Conservation (phyloP, 23 red algal genomes). For the Gracilaria domingensis region DNA sequence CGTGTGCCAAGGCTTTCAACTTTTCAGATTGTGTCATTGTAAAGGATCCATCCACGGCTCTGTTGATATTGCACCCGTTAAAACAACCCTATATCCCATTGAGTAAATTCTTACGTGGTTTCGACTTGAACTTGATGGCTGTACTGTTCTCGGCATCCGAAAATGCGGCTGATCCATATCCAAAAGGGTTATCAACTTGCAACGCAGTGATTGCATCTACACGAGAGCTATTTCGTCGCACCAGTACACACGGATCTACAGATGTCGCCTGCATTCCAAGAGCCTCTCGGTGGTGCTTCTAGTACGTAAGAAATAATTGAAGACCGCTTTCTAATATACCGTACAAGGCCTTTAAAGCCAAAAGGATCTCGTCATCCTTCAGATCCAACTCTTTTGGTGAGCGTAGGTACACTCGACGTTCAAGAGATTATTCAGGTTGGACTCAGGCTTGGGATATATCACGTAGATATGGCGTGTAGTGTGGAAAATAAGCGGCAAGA, state of each 20-base stretch:
- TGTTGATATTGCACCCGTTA: neutral
- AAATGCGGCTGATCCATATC: neutral
- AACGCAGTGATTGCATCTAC: slow-evolving; percentile 2
- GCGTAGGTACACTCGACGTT: no score
- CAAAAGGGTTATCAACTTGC: slow-evolving; percentile 42
- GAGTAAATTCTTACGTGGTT: neutral
- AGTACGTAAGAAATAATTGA: slow-evolving; percentile 39
- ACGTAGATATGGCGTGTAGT: no score
- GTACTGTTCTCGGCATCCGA: neutral
- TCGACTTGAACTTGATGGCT: slow-evolving; percentile 4
- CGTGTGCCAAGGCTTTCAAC: neutral
- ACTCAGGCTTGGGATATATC: no score
- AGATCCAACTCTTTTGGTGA: no score
- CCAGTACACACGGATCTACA: slow-evolving; percentile 30
- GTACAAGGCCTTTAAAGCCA: no score
- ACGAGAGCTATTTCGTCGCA: neutral
- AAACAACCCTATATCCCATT: neutral
- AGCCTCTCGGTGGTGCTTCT: neutral
- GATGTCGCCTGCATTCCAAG: slow-evolving; percentile 26
- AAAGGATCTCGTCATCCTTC: no score
- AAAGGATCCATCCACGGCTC: neutral
- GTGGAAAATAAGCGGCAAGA: no score
- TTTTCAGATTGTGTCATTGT: neutral
- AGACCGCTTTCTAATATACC: slow-evolving; percentile 24
- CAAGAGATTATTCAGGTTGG: no score